phyloP scores from a whole-genome alignment of 345 rosid genomes.

The Salix purpurea region DNA sequence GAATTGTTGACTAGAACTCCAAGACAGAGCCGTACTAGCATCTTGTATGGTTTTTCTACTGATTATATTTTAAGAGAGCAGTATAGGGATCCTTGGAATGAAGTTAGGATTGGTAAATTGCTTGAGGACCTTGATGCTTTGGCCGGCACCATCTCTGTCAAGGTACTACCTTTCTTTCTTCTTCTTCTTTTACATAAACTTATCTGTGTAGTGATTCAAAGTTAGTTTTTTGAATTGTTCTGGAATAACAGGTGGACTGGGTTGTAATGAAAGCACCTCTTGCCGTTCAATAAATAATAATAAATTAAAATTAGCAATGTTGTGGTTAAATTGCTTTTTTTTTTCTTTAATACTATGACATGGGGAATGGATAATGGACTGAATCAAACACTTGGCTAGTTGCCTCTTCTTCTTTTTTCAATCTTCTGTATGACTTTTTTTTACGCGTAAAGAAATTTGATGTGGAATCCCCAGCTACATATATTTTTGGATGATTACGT shows the following conservation, averaged over 20 bases:
- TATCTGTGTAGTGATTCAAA: constrained; percentile 9
- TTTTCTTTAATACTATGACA: not conserved
- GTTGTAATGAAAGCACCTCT: not conserved
- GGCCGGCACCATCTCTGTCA: constrained; percentile 85
- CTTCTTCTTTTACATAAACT: too few species aligned
- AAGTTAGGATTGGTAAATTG: constrained; percentile 78
- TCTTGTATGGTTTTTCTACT: constrained; percentile 58
- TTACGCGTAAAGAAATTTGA: not conserved
- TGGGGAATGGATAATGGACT: not conserved
- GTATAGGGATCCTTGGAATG: constrained; percentile 90
- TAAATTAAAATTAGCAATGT: not conserved
- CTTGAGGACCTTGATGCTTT: constrained; percentile 92
- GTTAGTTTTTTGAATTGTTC: not conserved
- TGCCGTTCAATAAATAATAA: too few species aligned
- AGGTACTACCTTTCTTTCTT: constrained; percentile 33
- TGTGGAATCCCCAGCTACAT: not conserved
- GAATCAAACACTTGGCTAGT: not conserved
- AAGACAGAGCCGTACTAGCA: constrained; percentile 61
- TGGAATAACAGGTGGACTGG: not conserved
- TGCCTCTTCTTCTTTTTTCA: not conserved
- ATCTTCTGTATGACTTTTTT: not conserved
- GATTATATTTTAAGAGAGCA: constrained; percentile 71
- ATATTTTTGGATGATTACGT: not conserved
- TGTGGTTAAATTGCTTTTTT: not conserved
- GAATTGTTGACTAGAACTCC: constrained; percentile 59